Evolutionary conservation across 768 basidiomycete species (phyloP).

Genomic region (Lactarius pseudohatsudake): DNA sequence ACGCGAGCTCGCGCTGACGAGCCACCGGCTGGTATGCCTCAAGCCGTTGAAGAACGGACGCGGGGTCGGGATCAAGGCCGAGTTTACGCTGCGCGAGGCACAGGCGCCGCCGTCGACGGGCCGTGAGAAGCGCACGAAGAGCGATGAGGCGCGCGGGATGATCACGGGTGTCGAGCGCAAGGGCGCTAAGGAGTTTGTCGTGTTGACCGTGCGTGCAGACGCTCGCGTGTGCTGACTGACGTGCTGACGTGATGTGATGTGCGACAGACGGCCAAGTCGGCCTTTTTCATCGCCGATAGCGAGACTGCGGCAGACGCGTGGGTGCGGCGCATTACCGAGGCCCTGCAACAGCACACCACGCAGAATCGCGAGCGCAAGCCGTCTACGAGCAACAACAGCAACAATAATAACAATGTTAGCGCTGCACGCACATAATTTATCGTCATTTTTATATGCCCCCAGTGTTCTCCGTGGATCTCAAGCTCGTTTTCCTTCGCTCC

Average conservation of each 20-base stretch:
- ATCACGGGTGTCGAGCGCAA: slow-evolving; percentile 52
- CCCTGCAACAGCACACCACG: slow-evolving; percentile 10
- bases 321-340: slow-evolving; percentile 24
- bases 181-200: slow-evolving; percentile 57
- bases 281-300: slow-evolving; percentile 25
- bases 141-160: slow-evolving; percentile 33
- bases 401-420: slow-evolving; percentile 17
- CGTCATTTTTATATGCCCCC: slow-evolving; percentile 18
- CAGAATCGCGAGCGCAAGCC: slow-evolving; percentile 20
- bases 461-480: slow-evolving; percentile 3
- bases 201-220: slow-evolving; percentile 53
- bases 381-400: neutral
- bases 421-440: slow-evolving; percentile 26
- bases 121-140: slow-evolving; percentile 46
- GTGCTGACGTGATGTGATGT: neutral
- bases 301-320: slow-evolving; percentile 22
- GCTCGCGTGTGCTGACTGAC: neutral
- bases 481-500: neutral
- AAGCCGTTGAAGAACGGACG: slow-evolving; percentile 45
- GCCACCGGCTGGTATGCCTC: slow-evolving; percentile 54
- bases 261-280: slow-evolving; percentile 27
- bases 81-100: slow-evolving; percentile 43
- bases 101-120: slow-evolving; percentile 32
- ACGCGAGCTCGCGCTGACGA: slow-evolving; percentile 57
- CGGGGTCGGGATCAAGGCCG: slow-evolving; percentile 49